A percentile compares a stretch with the other conserved stretches of the same genome.
Conservation (phyloP, 2,329 filamentous ascomycete genomes). For the Tolypocladium ophioglossoides region DNA sequence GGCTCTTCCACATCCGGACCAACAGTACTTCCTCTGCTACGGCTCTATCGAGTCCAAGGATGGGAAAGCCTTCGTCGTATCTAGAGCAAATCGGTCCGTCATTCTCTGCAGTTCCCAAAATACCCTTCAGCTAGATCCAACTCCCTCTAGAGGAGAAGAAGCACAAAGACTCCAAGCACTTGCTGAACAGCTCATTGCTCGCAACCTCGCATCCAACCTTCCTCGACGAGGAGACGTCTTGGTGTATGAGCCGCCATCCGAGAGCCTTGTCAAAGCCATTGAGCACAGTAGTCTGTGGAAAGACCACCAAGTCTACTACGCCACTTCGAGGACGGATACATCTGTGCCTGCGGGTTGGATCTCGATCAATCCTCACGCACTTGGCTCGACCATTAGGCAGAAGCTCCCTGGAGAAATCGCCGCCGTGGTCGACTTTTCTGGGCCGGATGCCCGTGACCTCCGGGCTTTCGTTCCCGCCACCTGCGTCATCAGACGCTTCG, state of each 20-base stretch:
- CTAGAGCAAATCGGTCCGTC: neutral
- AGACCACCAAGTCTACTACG: neutral
- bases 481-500: neutral
- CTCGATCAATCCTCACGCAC: neutral
- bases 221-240: neutral
- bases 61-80: neutral
- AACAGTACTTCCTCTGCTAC: neutral
- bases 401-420: neutral
- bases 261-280: neutral
- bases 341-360: neutral
- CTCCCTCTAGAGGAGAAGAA: neutral
- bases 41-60: neutral
- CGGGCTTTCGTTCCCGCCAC: neutral
- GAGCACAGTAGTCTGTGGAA: neutral
- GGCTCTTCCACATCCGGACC: neutral
- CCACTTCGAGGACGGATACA: neutral
- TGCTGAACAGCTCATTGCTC: neutral
- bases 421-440: neutral
- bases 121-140: neutral
- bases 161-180: neutral
- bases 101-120: neutral
- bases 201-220: neutral
- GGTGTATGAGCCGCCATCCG: neutral
- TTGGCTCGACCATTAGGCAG: neutral
- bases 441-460: neutral